Evolutionary conservation across 495 filamentous ascomycete species (phyloP).

Genomic region (Penicillium verhagenii): DNA sequence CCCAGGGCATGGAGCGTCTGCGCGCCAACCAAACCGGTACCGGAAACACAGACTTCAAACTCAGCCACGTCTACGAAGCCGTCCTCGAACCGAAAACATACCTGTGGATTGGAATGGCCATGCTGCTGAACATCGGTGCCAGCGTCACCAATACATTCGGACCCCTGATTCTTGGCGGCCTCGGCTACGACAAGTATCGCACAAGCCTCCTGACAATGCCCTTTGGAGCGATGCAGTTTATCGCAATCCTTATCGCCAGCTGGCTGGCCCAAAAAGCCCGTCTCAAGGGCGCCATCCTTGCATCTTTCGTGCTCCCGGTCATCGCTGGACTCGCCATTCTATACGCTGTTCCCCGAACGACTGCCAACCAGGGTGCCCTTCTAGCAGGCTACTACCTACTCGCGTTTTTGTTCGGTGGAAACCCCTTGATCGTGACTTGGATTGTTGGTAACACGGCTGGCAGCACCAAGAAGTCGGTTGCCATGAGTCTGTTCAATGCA

Average conservation of each 20-base stretch:
- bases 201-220: slow-evolving; percentile 53
- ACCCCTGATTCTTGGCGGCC: slow-evolving; percentile 58
- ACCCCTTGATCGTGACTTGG: slow-evolving; percentile 51
- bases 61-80: slow-evolving; percentile 45
- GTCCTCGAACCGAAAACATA: slow-evolving; percentile 49
- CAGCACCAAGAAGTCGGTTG: slow-evolving; percentile 52
- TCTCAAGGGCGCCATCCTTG: slow-evolving; percentile 50
- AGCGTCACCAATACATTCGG: slow-evolving; percentile 60
- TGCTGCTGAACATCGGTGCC: slow-evolving; percentile 62
- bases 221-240: slow-evolving; percentile 45
- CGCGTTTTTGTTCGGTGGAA: slow-evolving; percentile 56
- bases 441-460: slow-evolving; percentile 52
- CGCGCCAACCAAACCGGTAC: slow-evolving; percentile 63
- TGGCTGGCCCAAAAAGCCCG: slow-evolving; percentile 50
- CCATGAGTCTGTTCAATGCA: slow-evolving; percentile 51
- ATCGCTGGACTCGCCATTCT: slow-evolving; percentile 56
- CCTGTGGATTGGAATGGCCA: slow-evolving; percentile 49
- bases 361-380: slow-evolving; percentile 38
- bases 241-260: slow-evolving; percentile 41
- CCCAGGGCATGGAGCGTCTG: slow-evolving; percentile 60
- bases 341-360: slow-evolving; percentile 48
- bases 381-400: slow-evolving; percentile 63
- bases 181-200: slow-evolving; percentile 56
- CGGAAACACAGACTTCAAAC: slow-evolving; percentile 45
- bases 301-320: slow-evolving; percentile 52